Evolutionary conservation across 169 alveolate species (phyloP), one percentile per base, ranked within the genome.

Genomic region (Sarcocystis neurona): DNA sequence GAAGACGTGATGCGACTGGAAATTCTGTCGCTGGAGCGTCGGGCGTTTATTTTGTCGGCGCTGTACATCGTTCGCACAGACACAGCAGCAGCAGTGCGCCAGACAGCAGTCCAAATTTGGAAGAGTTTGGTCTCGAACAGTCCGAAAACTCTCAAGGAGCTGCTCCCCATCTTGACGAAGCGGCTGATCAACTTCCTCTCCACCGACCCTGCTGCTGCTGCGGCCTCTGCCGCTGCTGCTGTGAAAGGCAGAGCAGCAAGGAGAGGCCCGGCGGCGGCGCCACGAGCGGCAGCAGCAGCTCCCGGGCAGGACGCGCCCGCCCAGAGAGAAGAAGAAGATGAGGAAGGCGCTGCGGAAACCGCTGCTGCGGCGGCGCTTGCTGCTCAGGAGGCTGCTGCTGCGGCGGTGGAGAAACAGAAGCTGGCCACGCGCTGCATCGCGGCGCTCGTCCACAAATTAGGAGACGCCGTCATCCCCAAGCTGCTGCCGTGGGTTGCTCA

Each of bases 101-200:
- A 89, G 75, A 91, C 93, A 20, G 95, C 95, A 30, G 79, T 90
- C 6, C 85, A 79, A 43, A 92, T 92, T 27, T 93, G 96, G 96
- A 94, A 94, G 88, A 85, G 90, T 1, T 48, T 93, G 8, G 97
- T 94, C 53, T 90, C 92, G 47, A 94, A 94, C 90, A 91, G 96
- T 58, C 96, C 97, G 30, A 90, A 92, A n/a, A 91, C 94, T 10
- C 70, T 93, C 32, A 89, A 84, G 82, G 94, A 93, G 63, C 79
- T 93, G 23, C 84, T 93, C 27, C 94, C 96, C 48, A 93, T 93
- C 75, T 70, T 93, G 50, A 90, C 90, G 32, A 44, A 91, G 15
- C 87, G 94, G 37, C 88, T 93, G 32, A 93, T 93, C 78, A 56
- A 72, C 56, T 68, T 85, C 32, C 92, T 94, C 44, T 84, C 90